Evolutionary conservation across 108 stramenopile genomes (phyloP), one percentile per base, ranked within the genome.

Genomic region (Tribonema minus): DNA sequence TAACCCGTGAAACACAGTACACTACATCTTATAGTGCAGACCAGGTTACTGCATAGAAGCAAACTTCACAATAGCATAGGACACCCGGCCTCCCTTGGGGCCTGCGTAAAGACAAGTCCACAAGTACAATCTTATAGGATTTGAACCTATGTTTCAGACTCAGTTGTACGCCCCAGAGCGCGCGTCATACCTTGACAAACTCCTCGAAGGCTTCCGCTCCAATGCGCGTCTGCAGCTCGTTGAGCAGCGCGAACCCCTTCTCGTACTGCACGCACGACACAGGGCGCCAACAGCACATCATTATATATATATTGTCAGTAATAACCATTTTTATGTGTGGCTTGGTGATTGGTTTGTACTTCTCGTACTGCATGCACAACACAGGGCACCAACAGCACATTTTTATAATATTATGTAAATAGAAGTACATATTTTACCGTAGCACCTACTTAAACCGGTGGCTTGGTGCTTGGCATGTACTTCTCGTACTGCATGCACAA

Each of bases 101-200:
- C 46, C 46, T 54, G 46, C 46, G 20, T 54, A 54, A 20, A 54
- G 46, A 9, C 9, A 9, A 54, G 46, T 20, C 9, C 46, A 54
- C 15, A 9, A 54, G 20, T 54, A 54, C 9, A 20, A 9, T 54
- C 15, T 54, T 54, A 54, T 9, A 54, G 20, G 46, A 15, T 54
- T 15, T 54, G 20, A 20, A 15, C 15, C 46, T 54, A n/a, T n/a
- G n/a, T n/a, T n/a, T n/a, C n/a, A n/a, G n/a, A n/a, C 20, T 54
- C 46, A 54, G 46, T 54, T 54, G 46, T 20, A 54, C 20, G 46
- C 20, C 15, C 46, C n/a, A n/a, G n/a, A n/a, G n/a, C n/a, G n/a
- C n/a, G n/a, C n/a, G n/a, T n/a, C n/a, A n/a, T n/a, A 54, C 90
- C 84, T 93, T 87, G 66, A 91, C 91, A 76, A 94, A 97, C 33